These are phyloP conservation scores for Alternaria conjuncta DNA, from an alignment of 2,329 filamentous ascomycete species.

Conservation along the genomic window DNA sequence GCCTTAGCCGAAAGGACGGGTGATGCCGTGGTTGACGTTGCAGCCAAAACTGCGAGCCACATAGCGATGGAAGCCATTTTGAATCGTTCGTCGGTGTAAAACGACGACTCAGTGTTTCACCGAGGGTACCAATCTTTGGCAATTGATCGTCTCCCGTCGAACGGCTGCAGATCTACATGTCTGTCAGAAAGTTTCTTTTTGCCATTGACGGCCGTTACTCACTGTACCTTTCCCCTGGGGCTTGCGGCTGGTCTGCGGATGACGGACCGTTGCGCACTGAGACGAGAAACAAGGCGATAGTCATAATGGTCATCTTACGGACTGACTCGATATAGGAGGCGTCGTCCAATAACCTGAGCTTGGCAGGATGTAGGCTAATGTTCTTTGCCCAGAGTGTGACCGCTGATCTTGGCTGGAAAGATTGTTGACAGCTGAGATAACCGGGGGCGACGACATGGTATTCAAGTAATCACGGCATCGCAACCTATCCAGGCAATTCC, in stretches of 20 bases:
- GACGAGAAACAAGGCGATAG: constrained; percentile 7
- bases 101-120: constrained; percentile 1
- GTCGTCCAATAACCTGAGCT: constrained; percentile 11
- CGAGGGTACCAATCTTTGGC: background rate
- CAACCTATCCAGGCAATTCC: background rate
- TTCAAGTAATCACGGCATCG: background rate
- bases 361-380: constrained; percentile 16
- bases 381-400: constrained; percentile 7
- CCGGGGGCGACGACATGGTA: constrained; percentile 2
- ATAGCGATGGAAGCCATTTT: constrained; percentile 23
- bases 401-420: constrained; percentile 14
- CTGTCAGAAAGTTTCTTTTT: constrained; percentile 12
- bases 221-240: constrained; percentile 6
- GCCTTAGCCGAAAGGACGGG: constrained; percentile 19
- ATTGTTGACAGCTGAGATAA: constrained; percentile 2
- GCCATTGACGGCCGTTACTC: background rate
- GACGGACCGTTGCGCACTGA: constrained; percentile 11
- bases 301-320: constrained; percentile 4
- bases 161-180: constrained; percentile 15
- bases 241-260: constrained; percentile 5
- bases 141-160: constrained; percentile 13
- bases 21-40: constrained; percentile 26
- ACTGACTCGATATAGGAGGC: constrained; percentile 7
- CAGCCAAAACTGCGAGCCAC: constrained; percentile 34
- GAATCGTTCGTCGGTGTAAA: constrained; percentile 5